Conservation (phyloP, 768 basidiomycete species). For the Phlebiopsis flavidoalba region DNA sequence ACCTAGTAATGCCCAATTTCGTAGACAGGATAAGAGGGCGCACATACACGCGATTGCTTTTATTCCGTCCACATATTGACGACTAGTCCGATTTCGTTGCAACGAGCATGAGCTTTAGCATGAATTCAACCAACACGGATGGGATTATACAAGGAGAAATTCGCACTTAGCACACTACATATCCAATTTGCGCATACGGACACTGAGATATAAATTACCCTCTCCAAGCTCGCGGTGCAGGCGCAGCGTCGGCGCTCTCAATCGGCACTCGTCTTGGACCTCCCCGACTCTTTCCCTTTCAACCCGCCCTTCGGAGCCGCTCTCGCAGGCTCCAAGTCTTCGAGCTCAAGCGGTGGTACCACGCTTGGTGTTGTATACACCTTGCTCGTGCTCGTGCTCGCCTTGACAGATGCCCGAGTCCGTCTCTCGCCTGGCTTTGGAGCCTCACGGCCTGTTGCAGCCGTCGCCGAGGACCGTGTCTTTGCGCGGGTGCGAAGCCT, state of each 20-base stretch:
- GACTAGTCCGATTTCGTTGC: no score
- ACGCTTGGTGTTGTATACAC: neutral
- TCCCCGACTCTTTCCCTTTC: slow-evolving; percentile 23
- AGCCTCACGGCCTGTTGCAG: neutral
- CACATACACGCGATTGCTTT: no score
- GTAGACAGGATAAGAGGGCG: no score
- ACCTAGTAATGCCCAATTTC: no score
- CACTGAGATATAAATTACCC: slow-evolving; percentile 25
- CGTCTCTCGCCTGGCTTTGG: neutral
- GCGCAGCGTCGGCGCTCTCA: slow-evolving; percentile 61
- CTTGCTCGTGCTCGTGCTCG: neutral
- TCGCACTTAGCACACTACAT: no score
- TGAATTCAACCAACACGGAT: no score
- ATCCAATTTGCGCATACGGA: neutral
- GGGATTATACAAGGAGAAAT: no score
- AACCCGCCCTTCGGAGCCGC: slow-evolving; percentile 22
- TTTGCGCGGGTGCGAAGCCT: neutral
- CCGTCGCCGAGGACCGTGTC: slow-evolving; percentile 8
- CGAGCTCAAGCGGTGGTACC: slow-evolving; percentile 4
- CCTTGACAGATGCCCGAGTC: neutral
- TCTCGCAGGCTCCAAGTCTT: slow-evolving; percentile 3
- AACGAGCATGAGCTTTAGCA: no score
- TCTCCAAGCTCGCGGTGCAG: slow-evolving; percentile 41
- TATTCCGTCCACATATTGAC: no score
- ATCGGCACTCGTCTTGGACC: slow-evolving; percentile 64